Percentiles rank a stretch among this genome's conserved stretches.
Conservation (phyloP, 805 yeast genomes). For the Yamadazyma laniorum region DNA sequence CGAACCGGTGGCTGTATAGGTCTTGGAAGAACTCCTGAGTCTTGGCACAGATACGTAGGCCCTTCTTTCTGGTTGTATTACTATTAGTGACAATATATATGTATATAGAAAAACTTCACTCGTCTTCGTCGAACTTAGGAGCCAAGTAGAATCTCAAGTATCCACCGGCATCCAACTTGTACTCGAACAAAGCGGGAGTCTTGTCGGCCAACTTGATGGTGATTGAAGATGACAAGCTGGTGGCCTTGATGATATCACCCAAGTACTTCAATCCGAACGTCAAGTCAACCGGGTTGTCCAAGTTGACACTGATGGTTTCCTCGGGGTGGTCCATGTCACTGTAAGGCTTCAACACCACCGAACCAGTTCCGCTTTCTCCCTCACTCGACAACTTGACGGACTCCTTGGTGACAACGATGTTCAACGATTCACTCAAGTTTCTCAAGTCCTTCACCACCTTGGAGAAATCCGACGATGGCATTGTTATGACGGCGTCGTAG, state of each 20-base stretch:
- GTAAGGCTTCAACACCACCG: conserved; percentile 79
- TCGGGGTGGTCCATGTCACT: conserved; percentile 80
- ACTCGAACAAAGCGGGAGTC: conserved; percentile 93
- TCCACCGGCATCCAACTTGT: conserved; percentile 80
- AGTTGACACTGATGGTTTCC: conserved; percentile 67
- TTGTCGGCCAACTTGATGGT: conserved; percentile 85
- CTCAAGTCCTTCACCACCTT: conserved; percentile 86
- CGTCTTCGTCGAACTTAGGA: conserved; percentile 95
- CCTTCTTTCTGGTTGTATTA: not conserved
- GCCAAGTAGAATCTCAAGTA: conserved; percentile 94
- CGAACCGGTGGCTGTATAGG: not conserved
- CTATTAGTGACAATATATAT: not conserved
- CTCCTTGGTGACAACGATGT: conserved; percentile 85
- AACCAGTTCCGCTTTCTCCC: conserved; percentile 90
- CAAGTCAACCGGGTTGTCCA: conserved; percentile 83
- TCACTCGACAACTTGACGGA: conserved; percentile 85
- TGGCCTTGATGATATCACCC: conserved; percentile 87
- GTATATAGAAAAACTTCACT: conserved; percentile 26
- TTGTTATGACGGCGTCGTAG: conserved; percentile 77
- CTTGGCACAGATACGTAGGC: no score
- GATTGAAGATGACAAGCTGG: conserved; percentile 71
- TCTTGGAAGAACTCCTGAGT: no score
- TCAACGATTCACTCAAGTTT: conserved; percentile 82
- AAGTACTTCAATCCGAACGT: conserved; percentile 91
- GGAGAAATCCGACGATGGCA: conserved; percentile 88